A percentile compares a stretch with the other conserved stretches of the same genome.
phyloP scores from a whole-genome alignment of 2,329 filamentous ascomycete genomes.

The Botrytis paeoniae region DNA sequence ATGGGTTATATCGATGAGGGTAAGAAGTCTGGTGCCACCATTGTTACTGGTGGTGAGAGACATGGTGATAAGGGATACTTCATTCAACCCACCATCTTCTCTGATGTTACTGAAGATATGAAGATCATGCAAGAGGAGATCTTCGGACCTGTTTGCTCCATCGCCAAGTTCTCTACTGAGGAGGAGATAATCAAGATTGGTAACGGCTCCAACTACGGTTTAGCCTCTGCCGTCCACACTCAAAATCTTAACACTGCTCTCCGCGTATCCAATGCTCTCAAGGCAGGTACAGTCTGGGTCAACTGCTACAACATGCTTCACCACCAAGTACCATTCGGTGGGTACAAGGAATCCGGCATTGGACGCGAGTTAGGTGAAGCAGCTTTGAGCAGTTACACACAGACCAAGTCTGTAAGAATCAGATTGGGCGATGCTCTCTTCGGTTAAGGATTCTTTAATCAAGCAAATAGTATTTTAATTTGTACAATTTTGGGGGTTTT shows the following conservation, averaged over 20 bases:
- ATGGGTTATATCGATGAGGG: constrained; percentile 65
- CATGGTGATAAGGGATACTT: constrained; percentile 67
- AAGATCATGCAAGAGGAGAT: constrained; percentile 74
- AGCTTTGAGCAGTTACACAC: constrained; percentile 64
- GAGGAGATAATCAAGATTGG: constrained; percentile 62
- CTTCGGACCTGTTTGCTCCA: constrained; percentile 69
- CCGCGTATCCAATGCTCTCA: constrained; percentile 60
- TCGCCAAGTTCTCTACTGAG: constrained; percentile 68
- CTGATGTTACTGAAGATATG: constrained; percentile 67
- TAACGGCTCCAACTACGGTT: constrained; percentile 64
- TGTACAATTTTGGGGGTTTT: constrained; percentile 11
- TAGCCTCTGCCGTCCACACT: constrained; percentile 67
- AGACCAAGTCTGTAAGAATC: constrained; percentile 65
- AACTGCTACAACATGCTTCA: constrained; percentile 64
- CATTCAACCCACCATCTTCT: constrained; percentile 72
- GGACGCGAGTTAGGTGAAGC: constrained; percentile 73
- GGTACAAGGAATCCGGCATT: constrained; percentile 76
- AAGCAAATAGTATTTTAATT: background rate
- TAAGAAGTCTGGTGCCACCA: constrained; percentile 61
- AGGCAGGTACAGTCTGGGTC: constrained; percentile 50
- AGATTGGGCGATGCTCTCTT: constrained; percentile 47
- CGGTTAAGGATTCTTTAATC: constrained; percentile 15
- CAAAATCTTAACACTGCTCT: constrained; percentile 66
- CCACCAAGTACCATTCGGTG: constrained; percentile 65
- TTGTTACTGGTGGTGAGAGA: constrained; percentile 64